Evolutionary conservation across 441 rosid species (phyloP), one percentile per base, ranked within the genome.

Genomic region (Erysimum pusillum): DNA sequence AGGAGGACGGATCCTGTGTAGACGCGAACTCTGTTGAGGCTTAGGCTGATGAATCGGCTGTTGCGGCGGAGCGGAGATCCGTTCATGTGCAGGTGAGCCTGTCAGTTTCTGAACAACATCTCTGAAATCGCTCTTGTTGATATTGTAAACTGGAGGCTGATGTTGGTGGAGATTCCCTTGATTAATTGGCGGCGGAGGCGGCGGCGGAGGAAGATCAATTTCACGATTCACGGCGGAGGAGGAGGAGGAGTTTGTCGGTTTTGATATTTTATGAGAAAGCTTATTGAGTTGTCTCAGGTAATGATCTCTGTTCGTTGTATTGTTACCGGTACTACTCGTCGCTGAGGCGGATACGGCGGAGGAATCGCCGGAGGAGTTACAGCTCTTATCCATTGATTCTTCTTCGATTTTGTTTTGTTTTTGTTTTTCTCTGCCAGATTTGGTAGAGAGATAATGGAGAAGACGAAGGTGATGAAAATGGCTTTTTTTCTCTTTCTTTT

Each of bases 41-140:
- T 87, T 92, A 2, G 97, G 94, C 1, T 81, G 90, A 8, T 84
- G 91, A 71, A 88, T 84, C 49, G 94, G 11, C 83, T 76, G 80
- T 10, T 70, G 83, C n/a, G 97, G 89, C 9, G 96, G 94, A 5
- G 91, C 69, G n/a, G 94, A 82, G 86, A 85, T 81, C 63, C 93
- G 85, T 54, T 92, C 94, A 38, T 88, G 98, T 39, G 97, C 90
- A 0, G 98, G 88, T 2, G 99, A 95, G 20, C 98, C 99, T 18
- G 99, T 95, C 13, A 95, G 91, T 82, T 88, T 90, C 83, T 95
- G 99, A 14, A 95, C 99, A 39, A 95, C 93, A 60, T 95, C 97
- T n/a, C 95, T 80, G 81, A 93, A 95, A 78, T 95, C 97, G 74
- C 81, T 91, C 76, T 93, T 95, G 84, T 93, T 93, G 80, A 95